Base-by-base conservation (phyloP, 1,284 basidiomycete species). In the Leccinum pallidistipes region DNA sequence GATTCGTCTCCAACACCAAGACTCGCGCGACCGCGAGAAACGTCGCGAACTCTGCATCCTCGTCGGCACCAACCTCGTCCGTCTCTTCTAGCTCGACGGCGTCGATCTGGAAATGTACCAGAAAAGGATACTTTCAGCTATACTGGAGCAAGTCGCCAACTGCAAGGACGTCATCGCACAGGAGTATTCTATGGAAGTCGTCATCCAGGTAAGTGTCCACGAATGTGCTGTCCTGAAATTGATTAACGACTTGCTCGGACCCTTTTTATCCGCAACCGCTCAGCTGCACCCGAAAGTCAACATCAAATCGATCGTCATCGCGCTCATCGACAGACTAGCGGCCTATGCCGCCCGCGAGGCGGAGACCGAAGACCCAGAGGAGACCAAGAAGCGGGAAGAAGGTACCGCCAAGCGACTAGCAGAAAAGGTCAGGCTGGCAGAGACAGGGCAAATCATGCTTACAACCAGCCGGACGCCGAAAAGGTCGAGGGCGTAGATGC, bases 131-230 rank as follows among this genome's bases (percentile, higher is more conserved):
- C 83, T 98, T 6, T 95, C 94, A 0, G 91, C 91, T 62, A 87
- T 98, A 59, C 77, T 98, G 55, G 94, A 98, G 76, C 95, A 98
- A 76, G 91, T 98, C 53, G 95, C 98, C 65, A 95, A 90, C 71
- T 98, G 95, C 79, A 96, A 96, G 74, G 95, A 98, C 71, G 91
- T 96, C 57, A 97, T 98, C 63, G 95, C 96, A 0, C 95, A 98
- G 75, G 96, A 98, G 71, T 98, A 98, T 76, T 78, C 98, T 47
- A 98, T 98, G 95, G 95, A 98, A 76, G 94, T 98, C 8, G 2
- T 29, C 29, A 8, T 11, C n/a, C n/a, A n/a, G 21, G 21, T 21
- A 21, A 21, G 21, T 21, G 21, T 21, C 21, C 21, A 21, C 21
- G 21, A 21, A 21, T 21, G 21, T 21, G 21, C 21, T 21, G 21